phyloP scores from a whole-genome alignment of 441 rosid species.

The Populus hybrid region DNA sequence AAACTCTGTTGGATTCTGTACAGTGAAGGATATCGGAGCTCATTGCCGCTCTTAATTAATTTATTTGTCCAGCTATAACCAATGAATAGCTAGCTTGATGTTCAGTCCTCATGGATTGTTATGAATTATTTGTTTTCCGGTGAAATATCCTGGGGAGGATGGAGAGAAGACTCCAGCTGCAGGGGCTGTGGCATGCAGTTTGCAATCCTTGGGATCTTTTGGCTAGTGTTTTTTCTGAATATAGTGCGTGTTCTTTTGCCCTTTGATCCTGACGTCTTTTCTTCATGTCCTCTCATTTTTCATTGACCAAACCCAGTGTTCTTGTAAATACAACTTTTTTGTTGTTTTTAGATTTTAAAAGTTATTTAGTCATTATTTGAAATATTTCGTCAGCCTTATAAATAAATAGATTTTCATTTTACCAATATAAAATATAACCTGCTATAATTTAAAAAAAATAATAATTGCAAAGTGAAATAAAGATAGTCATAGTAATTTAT shows the following conservation, averaged over 20 bases:
- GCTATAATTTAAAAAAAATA: no score
- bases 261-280: no score
- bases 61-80: not conserved
- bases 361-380: no score
- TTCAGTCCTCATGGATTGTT: not conserved
- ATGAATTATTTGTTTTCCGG: conserved; percentile 40
- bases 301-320: no score
- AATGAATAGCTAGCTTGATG: not conserved
- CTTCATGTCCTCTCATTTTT: no score
- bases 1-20: not conserved
- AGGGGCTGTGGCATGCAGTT: conserved; percentile 61
- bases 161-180: conserved; percentile 60
- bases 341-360: no score
- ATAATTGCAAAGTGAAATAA: no score
- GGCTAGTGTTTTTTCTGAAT: conserved; percentile 41
- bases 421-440: no score
- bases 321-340: no score
- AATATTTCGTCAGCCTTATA: no score
- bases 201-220: conserved; percentile 93
- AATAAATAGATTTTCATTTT: no score
- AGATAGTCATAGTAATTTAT: no score
- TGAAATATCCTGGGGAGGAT: conserved; percentile 88
- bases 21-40: not conserved
- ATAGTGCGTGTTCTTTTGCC: not conserved
- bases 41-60: not conserved